Base-by-base conservation (phyloP, 2,329 filamentous ascomycete genomes). In the Penicillium sp. region DNA sequence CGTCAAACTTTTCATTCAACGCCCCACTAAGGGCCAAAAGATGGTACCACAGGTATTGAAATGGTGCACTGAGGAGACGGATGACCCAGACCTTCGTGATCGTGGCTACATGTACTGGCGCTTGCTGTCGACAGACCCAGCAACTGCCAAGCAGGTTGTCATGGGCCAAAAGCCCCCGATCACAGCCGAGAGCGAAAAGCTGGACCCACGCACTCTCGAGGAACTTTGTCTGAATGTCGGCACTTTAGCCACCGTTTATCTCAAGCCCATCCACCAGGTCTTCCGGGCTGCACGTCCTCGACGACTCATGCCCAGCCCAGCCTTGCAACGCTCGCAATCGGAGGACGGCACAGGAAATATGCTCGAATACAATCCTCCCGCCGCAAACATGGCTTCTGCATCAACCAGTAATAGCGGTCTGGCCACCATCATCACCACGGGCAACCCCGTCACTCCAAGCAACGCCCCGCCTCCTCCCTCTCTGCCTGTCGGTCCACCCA, bases 81-180 rank as follows among this genome's bases (percentile, higher is more conserved):
- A 99, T 70, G 97, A 99, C 73, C 94, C 94, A 0, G 94, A 99
- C 74, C 84, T 99, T 27, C 87, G 94, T 60, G 94, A 99, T 72
- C 82, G 94, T 65, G 94, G 94, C 0, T 99, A 97, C 78, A 97
- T 99, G 92, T 99, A 99, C 79, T 99, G 94, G 94, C 90, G 94
- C 4, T 82, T 99, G 13, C 81, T 99, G 1, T 96, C 91, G 1
- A 95, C 91, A 0, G 92, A 97, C 70, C 93, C 96, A 63, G 86
- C 87, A 46, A 85, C 88, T 0, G 94, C 94, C 2, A 94, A 89
- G 70, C 80, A 86, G 58, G 85, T 99, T 47, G 92, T 99, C 61
- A 97, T 99, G 93, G 93, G 94, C 56, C 89, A 96, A 63, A 99
- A 99, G 72, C 94, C 94, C 7, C 84, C 93, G 7, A 97, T 99